Conservation (phyloP, 2,329 filamentous ascomycete genomes). For the Nothophaeocryptopus gaeumannii region DNA sequence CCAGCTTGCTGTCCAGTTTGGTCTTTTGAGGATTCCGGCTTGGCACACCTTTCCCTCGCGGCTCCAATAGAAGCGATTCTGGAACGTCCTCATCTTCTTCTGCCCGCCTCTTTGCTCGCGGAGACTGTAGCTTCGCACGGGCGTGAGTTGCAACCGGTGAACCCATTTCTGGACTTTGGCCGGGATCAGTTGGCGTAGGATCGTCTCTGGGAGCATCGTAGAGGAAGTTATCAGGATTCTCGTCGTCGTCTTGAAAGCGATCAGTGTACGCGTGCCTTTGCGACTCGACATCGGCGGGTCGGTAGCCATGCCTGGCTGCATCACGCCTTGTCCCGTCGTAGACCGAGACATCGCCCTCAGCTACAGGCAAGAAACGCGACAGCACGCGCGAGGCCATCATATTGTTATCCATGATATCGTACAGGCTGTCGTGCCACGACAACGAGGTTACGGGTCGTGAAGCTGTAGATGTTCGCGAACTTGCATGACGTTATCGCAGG, state of each 20-base stretch:
- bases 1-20: slow-evolving; percentile 13
- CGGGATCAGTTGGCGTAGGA: slow-evolving; percentile 37
- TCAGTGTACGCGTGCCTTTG: slow-evolving; percentile 46
- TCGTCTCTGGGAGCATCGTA: slow-evolving; percentile 44
- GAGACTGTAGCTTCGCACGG: slow-evolving; percentile 42
- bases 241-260: slow-evolving; percentile 55
- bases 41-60: slow-evolving; percentile 31
- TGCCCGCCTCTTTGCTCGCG: slow-evolving; percentile 25
- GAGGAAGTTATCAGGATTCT: slow-evolving; percentile 57
- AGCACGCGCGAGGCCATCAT: slow-evolving; percentile 56
- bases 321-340: slow-evolving; percentile 47
- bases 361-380: slow-evolving; percentile 48
- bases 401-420: slow-evolving; percentile 17
- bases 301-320: slow-evolving; percentile 30
- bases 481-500: background rate
- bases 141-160: slow-evolving; percentile 30
- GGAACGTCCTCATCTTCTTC: slow-evolving; percentile 64
- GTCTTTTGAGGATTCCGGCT: slow-evolving; percentile 13
- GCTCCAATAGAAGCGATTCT: slow-evolving; percentile 60
- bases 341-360: slow-evolving; percentile 37
- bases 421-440: background rate
- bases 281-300: slow-evolving; percentile 39
- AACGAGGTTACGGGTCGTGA: background rate
- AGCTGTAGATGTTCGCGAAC: background rate
- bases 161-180: slow-evolving; percentile 41